A percentile compares a stretch with the other conserved stretches of the same genome.
These are phyloP conservation scores for Jatropha curcas DNA, from an alignment of 345 rosid species.

Conservation along the genomic window DNA sequence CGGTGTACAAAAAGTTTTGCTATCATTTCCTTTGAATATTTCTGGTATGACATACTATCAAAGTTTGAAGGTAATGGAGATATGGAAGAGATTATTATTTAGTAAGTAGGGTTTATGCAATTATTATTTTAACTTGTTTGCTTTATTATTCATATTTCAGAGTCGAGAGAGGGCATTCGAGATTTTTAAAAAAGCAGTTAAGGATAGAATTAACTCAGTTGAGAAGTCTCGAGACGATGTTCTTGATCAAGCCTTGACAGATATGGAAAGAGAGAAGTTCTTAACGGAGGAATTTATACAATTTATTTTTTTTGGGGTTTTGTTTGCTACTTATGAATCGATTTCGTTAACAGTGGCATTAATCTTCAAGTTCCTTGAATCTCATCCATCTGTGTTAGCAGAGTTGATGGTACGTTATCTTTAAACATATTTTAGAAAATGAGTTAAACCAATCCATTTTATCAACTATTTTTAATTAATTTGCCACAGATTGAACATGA, in stretches of 20 bases:
- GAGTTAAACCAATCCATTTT: too few relatives aligned
- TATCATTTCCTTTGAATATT: slow-evolving; percentile 40
- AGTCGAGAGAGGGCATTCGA: slow-evolving; percentile 8
- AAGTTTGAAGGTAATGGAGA: slow-evolving; percentile 39
- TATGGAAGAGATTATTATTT: too few relatives aligned
- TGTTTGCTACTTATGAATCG: slow-evolving; percentile 24
- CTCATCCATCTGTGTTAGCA: slow-evolving; percentile 30
- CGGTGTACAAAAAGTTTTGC: slow-evolving; percentile 1
- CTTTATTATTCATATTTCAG: too few relatives aligned
- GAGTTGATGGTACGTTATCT: slow-evolving; percentile 35
- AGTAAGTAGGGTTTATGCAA: too few relatives aligned
- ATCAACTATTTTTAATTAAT: too few relatives aligned
- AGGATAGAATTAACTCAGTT: slow-evolving; percentile 14
- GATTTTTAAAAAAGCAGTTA: neutral
- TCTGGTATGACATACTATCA: slow-evolving; percentile 40
- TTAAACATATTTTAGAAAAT: too few relatives aligned
- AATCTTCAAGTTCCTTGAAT: slow-evolving; percentile 28
- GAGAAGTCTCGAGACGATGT: slow-evolving; percentile 20
- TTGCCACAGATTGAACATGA: neutral
- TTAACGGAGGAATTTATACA: slow-evolving; percentile 26
- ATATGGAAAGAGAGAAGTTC: slow-evolving; percentile 31
- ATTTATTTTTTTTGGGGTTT: slow-evolving; percentile 15
- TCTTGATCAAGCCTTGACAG: slow-evolving; percentile 23
- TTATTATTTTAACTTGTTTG: too few relatives aligned
- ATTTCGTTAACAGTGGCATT: slow-evolving; percentile 16